These are phyloP conservation scores for Colletotrichum cuscutae DNA, from an alignment of 2,329 filamentous ascomycete genomes.

Conservation along the genomic window DNA sequence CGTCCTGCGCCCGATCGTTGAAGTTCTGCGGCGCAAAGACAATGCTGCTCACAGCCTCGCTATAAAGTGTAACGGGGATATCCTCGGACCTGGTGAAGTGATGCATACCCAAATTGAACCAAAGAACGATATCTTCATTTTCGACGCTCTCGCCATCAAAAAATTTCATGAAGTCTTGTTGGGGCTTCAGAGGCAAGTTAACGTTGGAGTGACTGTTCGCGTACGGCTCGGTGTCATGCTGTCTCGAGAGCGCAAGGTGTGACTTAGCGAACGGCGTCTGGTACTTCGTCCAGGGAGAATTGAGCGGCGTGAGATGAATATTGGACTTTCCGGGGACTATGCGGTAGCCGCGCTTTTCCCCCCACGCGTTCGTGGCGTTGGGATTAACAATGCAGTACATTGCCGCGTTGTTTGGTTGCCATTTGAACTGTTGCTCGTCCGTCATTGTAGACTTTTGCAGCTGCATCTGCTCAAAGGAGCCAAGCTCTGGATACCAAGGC, in stretches of 20 bases:
- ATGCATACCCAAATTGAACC: conserved; percentile 61
- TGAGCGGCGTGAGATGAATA: conserved; percentile 56
- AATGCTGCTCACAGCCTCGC: conserved; percentile 45
- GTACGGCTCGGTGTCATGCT: conserved; percentile 31
- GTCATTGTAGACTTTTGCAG: conserved; percentile 38
- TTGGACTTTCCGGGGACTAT: conserved; percentile 99
- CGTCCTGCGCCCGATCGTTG: conserved; percentile 47
- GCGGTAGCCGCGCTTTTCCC: conserved; percentile 84
- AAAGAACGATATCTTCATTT: conserved; percentile 54
- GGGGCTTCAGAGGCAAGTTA: conserved; percentile 45
- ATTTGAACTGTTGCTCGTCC: conserved; percentile 46
- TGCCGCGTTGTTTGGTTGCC: conserved; percentile 54
- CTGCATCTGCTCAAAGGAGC: conserved; percentile 47
- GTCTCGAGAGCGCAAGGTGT: conserved; percentile 52
- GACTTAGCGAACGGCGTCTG: conserved; percentile 55
- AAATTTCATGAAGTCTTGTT: conserved; percentile 55
- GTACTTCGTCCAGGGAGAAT: conserved; percentile 53
- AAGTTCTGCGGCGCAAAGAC: conserved; percentile 47
- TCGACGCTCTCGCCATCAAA: conserved; percentile 48
- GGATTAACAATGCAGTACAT: conserved; percentile 58
- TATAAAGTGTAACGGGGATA: conserved; percentile 45
- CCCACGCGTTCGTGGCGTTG: conserved; percentile 56
- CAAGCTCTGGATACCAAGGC: conserved; percentile 50
- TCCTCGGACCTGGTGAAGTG: conserved; percentile 44
- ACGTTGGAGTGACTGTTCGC: conserved; percentile 30